These are phyloP conservation scores for Ampelocalamus luodianensis DNA, from an alignment of 176 grass and related monocot species.

Conservation along the genomic window DNA sequence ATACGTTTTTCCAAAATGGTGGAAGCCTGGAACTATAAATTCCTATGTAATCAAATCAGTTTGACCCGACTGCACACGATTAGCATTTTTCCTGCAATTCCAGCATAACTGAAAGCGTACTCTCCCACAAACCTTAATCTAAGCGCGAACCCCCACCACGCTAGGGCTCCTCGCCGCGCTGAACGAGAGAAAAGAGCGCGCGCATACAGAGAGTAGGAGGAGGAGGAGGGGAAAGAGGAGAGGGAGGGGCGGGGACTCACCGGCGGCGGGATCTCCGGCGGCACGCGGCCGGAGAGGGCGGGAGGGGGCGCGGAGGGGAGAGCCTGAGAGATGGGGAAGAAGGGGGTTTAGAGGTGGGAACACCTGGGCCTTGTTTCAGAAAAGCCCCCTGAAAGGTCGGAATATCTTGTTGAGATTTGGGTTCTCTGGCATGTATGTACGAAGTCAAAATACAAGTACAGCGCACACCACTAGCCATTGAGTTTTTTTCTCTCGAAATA, in stretches of 20 bases:
- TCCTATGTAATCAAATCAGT: neutral
- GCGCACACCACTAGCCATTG: too few species aligned
- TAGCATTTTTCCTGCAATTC: neutral
- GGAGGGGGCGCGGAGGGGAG: neutral
- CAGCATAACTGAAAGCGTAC: neutral
- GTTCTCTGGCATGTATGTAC: too few species aligned
- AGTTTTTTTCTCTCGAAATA: too few species aligned
- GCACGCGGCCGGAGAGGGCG: neutral
- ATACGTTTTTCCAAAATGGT: neutral
- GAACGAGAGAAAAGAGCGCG: neutral
- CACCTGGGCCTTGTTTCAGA: too few species aligned
- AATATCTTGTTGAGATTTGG: too few species aligned
- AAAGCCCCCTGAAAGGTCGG: too few species aligned
- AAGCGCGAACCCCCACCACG: neutral
- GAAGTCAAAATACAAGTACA: too few species aligned
- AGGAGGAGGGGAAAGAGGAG: neutral
- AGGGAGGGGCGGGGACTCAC: neutral
- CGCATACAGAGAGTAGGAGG: neutral
- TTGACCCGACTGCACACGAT: neutral
- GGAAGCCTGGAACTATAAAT: neutral
- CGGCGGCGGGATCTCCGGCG: neutral
- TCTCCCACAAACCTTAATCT: neutral
- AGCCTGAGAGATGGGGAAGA: too few species aligned
- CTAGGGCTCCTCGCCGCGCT: neutral
- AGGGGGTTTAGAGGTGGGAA: neutral